Conservation (phyloP, 495 filamentous ascomycete genomes). For the Penicillium diatomitis region DNA sequence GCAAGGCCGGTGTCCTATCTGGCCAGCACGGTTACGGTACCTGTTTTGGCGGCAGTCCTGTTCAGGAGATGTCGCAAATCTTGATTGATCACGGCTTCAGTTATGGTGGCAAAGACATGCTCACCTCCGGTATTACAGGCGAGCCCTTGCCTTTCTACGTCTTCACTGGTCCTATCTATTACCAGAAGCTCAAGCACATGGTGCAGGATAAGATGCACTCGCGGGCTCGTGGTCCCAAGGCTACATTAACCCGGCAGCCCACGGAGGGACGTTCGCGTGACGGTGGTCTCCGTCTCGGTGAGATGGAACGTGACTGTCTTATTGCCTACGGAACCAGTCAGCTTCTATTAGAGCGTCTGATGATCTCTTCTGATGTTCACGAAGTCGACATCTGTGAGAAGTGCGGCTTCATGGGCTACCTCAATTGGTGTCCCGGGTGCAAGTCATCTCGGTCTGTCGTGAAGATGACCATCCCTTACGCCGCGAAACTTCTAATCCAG, state of each 20-base stretch:
- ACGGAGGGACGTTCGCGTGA: conserved; percentile 91
- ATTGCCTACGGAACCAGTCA: conserved; percentile 94
- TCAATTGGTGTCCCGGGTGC: conserved; percentile 88
- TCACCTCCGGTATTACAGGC: conserved; percentile 91
- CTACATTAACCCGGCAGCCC: conserved; percentile 88
- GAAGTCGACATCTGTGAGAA: conserved; percentile 85
- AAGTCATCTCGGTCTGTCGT: conserved; percentile 69
- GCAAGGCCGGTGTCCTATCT: conserved; percentile 81
- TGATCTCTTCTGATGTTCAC: conserved; percentile 85
- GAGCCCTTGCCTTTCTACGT: conserved; percentile 91
- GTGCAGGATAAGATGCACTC: conserved; percentile 99
- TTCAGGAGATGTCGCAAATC: conserved; percentile 79
- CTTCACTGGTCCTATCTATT: conserved; percentile 98
- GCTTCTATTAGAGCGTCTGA: conserved; percentile 84
- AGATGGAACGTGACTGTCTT: conserved; percentile 98
- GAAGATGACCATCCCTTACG: conserved; percentile 96
- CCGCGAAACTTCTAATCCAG: conserved; percentile 93
- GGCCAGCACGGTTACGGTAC: conserved; percentile 85
- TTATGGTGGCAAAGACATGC: conserved; percentile 93
- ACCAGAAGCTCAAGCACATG: conserved; percentile 99
- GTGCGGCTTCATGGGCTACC: conserved; percentile 91
- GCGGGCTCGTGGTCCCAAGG: conserved; percentile 77
- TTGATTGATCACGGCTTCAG: conserved; percentile 83
- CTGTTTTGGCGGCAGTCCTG: conserved; percentile 86
- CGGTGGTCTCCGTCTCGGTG: conserved; percentile 86